Evolutionary conservation across 345 rosid species (phyloP), one percentile per base, ranked within the genome.

Genomic region (Dipteronia sinensis): DNA sequence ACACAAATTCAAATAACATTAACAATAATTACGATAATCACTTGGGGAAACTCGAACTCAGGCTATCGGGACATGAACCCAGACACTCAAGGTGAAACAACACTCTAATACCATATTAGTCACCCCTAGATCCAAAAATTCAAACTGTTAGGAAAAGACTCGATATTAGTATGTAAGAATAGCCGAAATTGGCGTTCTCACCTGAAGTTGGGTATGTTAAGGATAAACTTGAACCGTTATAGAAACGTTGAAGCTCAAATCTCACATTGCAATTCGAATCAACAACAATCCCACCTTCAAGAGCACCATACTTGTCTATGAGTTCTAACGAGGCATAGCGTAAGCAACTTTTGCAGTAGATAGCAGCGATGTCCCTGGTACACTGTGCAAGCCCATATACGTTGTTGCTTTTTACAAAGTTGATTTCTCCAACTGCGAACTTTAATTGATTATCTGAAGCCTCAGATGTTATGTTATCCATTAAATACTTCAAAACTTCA

Each of bases 311-410:
- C 66, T 79, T 77, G 15, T 40, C 49, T 0, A 15, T 1, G 16
- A 85, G 85, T 42, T 87, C 90, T 27, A 17, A 34, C 7, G 70
- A 55, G 51, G 86, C 85, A 12, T 20, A 2, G 6, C 0, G 1
- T 64, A 87, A 82, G 56, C 88, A 87, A 16, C 0, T 46, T 0
- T 1, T 3, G 64, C 90, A 87, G 0, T 71, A 63, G n/a, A 2
- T 11, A 15, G 25, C 15, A 1, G 69, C 1, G 22, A 83, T 80
- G 78, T 83, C 90, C 65, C 84, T 79, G 13, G 82, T 81, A 47
- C 88, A 87, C 73, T 87, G 90, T 23, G 75, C 84, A 42, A 83
- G 82, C 38, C 83, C 83, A 29, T 81, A 81, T 31, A 87, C 25
- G 11, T 73, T 74, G 42, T 53, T 29, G 27, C 53, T 63, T 38